Base-by-base conservation (phyloP, 2,329 filamentous ascomycete species). In the Elsinoe perseae region DNA sequence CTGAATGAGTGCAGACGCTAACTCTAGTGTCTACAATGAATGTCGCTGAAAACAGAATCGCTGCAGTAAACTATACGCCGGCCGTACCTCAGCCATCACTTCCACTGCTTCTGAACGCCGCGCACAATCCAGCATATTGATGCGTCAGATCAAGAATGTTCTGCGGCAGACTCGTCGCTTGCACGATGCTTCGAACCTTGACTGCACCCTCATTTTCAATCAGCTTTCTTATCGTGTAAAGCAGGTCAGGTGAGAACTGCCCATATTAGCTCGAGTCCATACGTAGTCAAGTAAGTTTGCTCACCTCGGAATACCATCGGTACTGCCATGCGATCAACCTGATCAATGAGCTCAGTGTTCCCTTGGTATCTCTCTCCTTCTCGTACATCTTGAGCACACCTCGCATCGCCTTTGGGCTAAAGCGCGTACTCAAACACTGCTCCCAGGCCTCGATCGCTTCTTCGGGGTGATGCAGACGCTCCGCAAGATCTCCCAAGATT, bases 131-230 rank as follows among this genome's bases (percentile, higher is more conserved):
- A 18, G 92, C 93, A 69, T 98, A 98, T 69, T 96, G 88, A 71
- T 98, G 92, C 23, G 93, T 97, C 58, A 98, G 75, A 69, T 97
- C 92, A 56, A 97, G 79, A 36, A 98, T 91, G 58, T 87, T 85
- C 72, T 97, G 93, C 9, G 92, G 91, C 60, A 98, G 75, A 69
- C 87, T 95, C 2, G 92, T 97, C 1, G 92, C 90, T 72, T 98
- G 93, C 55, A 98, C 90, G 67, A 98, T 95, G 70, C 90, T 96
- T 67, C 93, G 82, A 56, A 98, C 87, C 74, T 98, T 98, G 70
- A 98, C 89, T 1, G 92, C 92, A 58, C 93, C 93, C 73, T 98
- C 93, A 63, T 96, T 91, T 72, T 97, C 93, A 68, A 98, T 98
- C 62, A 98, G 77, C 62, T 88, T 90, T 60, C 93, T 85, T 66